Evolutionary conservation across 2,329 filamentous ascomycete species (phyloP).

Genomic region (Neonectria hederae): DNA sequence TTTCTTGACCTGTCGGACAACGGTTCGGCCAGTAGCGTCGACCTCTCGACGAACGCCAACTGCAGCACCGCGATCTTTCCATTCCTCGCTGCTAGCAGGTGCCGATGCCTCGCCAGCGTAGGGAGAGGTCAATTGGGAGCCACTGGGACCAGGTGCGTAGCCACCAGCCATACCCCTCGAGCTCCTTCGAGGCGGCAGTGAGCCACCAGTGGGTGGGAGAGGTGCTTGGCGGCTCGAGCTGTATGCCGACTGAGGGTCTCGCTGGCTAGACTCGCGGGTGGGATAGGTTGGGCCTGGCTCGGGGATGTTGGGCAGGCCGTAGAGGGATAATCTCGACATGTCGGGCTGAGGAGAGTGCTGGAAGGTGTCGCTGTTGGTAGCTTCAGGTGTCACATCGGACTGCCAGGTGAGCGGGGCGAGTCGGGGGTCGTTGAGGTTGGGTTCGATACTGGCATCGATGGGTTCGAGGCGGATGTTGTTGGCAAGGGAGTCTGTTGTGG

Average conservation of each 20-base stretch:
- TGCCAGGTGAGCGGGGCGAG: slow-evolving; percentile 26
- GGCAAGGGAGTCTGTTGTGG: slow-evolving; percentile 31
- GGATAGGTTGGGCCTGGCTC: slow-evolving; percentile 65
- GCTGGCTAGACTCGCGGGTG: slow-evolving; percentile 74
- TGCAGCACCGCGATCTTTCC: slow-evolving; percentile 95
- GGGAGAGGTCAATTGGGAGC: slow-evolving; percentile 37
- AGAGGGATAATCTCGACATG: slow-evolving; percentile 57
- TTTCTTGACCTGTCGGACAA: slow-evolving; percentile 90
- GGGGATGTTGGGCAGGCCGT: slow-evolving; percentile 64
- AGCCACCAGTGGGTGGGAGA: slow-evolving; percentile 60
- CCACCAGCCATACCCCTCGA: slow-evolving; percentile 76
- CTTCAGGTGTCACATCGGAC: slow-evolving; percentile 28
- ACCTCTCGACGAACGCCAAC: slow-evolving; percentile 83
- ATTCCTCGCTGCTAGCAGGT: slow-evolving; percentile 81
- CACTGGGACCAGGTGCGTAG: slow-evolving; percentile 50
- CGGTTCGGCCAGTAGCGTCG: slow-evolving; percentile 83
- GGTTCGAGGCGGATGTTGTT: slow-evolving; percentile 37
- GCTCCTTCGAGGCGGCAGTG: slow-evolving; percentile 77
- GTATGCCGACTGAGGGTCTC: slow-evolving; percentile 69
- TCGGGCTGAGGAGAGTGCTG: slow-evolving; percentile 35
- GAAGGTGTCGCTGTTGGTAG: slow-evolving; percentile 22
- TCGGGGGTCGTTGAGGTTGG: slow-evolving; percentile 37
- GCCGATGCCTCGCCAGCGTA: slow-evolving; percentile 54
- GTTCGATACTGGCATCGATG: slow-evolving; percentile 34
- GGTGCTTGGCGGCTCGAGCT: slow-evolving; percentile 66